Evolutionary conservation across 2,329 filamentous ascomycete genomes (phyloP), one percentile per base, ranked within the genome.

Genomic region (Capronia epimyces): DNA sequence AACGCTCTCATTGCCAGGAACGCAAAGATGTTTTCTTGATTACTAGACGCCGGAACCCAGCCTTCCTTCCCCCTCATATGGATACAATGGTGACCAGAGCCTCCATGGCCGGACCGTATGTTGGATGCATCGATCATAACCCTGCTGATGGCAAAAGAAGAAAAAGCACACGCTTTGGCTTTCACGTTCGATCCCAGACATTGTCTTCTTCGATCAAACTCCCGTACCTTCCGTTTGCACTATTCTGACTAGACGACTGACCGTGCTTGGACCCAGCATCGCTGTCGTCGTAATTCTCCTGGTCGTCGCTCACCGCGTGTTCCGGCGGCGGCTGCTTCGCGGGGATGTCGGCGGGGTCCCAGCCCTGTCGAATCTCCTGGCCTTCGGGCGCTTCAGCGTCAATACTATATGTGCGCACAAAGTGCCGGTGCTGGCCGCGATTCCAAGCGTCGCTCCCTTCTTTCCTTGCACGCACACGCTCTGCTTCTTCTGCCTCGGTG

Each of bases 371-470:
- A n/a, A 61, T 59, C 12, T 60, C 52, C 40, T 59, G 46, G 2
- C 57, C 58, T 31, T 54, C 58, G 22, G 34, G 48, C 10, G 49
- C 51, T 27, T 53, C 54, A 13, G 52, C 50, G 34, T 55, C 56
- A 21, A 61, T 56, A 27, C 31, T 44, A 43, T 60, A 60, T 7
- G 59, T 61, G 12, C 59, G 49, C 6, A 61, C 60, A 48, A 60
- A 62, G 31, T 60, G 60, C 16, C 52, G 51, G 24, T 53, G 52
- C 21, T 52, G 47, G 6, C 39, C 71, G 43, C 76, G 73, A 56
- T 83, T 82, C 77, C 78, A 81, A 15, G 73, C 76, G 21, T 81
- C 74, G 21, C 80, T 77, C 43, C 79, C 78, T 65, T 83, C 81
- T 63, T 82, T 82, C 46, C 80, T 73, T 10, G 77, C 77, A 45